Conservation (phyloP, 1,284 basidiomycete species). For the Leccinum pachyderme region DNA sequence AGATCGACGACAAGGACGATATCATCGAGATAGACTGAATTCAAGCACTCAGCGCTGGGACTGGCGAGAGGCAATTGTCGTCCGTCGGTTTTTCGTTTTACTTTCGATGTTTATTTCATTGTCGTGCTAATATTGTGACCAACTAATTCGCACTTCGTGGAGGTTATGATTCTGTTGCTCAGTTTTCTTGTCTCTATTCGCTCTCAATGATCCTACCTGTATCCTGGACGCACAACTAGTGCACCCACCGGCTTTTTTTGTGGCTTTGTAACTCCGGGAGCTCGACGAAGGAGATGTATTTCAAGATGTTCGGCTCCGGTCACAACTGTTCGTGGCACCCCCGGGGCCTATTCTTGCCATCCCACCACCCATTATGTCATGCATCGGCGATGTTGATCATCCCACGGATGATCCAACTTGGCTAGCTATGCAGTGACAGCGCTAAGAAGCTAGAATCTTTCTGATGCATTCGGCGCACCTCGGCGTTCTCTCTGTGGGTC, state of each 20-base stretch:
- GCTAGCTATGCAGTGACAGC: background rate
- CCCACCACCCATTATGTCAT: background rate
- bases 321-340: background rate
- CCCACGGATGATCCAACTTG: background rate
- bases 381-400: background rate
- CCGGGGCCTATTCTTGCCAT: background rate
- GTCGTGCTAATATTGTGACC: background rate
- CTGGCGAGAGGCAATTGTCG: background rate
- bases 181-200: background rate
- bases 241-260: background rate
- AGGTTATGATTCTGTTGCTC: background rate
- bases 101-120: background rate
- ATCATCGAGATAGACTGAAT: slow-evolving; percentile 53
- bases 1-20: slow-evolving; percentile 47
- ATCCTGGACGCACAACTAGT: background rate
- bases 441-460: background rate
- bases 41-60: background rate
- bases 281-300: background rate
- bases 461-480: background rate
- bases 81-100: background rate
- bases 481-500: background rate
- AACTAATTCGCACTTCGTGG: background rate
- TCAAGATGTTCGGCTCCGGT: background rate
- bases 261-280: background rate
- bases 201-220: background rate